Percentiles rank a stretch among this genome's conserved stretches.
Evolutionary conservation across 2,329 filamentous ascomycete species (phyloP).

Genomic region (Fonsecaea pugnacius): DNA sequence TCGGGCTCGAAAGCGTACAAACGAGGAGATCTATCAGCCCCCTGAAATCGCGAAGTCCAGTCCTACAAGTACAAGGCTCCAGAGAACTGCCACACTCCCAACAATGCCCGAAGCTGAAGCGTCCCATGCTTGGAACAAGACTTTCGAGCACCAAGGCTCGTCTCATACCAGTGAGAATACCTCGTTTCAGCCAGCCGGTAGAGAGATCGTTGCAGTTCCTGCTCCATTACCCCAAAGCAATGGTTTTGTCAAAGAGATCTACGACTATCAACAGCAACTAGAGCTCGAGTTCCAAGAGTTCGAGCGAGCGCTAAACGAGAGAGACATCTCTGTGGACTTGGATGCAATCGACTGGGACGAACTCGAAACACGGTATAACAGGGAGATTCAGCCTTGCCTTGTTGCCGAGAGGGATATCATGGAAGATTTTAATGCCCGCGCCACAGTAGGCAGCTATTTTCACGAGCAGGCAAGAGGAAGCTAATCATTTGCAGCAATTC

Average conservation of each 20-base stretch:
- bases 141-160: neutral
- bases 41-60: slow-evolving; percentile 17
- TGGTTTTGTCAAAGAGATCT: slow-evolving; percentile 30
- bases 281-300: slow-evolving; percentile 34
- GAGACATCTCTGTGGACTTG: slow-evolving; percentile 56
- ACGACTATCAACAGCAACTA: slow-evolving; percentile 30
- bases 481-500: slow-evolving; percentile 66
- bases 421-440: slow-evolving; percentile 69
- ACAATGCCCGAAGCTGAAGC: slow-evolving; percentile 1
- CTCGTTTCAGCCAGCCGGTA: neutral
- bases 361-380: slow-evolving; percentile 71
- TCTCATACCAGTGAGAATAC: neutral
- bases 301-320: slow-evolving; percentile 35
- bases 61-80: slow-evolving; percentile 24
- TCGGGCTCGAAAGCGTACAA: slow-evolving; percentile 28
- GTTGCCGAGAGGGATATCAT: slow-evolving; percentile 68
- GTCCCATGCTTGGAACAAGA: neutral
- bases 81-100: slow-evolving; percentile 9
- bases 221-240: neutral
- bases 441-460: slow-evolving; percentile 56
- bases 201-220: neutral
- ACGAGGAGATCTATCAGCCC: slow-evolving; percentile 32
- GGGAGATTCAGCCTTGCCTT: slow-evolving; percentile 66
- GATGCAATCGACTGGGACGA: slow-evolving; percentile 74
- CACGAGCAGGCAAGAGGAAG: slow-evolving; percentile 5